Conservation (phyloP, 305 asterid species). For the Fraxinus greggii region DNA sequence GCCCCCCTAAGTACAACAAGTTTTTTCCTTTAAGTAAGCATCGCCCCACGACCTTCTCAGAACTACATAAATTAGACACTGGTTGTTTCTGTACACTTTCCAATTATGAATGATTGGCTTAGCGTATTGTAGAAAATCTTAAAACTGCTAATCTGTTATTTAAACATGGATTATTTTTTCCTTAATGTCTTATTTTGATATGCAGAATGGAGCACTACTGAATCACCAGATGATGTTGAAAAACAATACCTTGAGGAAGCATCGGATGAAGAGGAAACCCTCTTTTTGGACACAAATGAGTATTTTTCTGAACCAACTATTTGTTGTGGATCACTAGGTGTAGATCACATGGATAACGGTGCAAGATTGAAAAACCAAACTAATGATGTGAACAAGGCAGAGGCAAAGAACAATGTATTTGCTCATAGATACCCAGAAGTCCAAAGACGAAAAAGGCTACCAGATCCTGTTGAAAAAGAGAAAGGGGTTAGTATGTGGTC, state of each 20-base stretch:
- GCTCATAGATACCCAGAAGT: constrained; percentile 35
- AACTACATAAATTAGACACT: not conserved
- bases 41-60: not conserved
- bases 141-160: not conserved
- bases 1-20: too few relatives aligned
- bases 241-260: constrained; percentile 88
- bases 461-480: constrained; percentile 92
- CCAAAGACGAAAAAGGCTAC: constrained; percentile 73
- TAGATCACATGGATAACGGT: constrained; percentile 40
- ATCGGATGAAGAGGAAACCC: constrained; percentile 77
- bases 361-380: constrained; percentile 28
- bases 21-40: not conserved
- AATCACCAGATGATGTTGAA: constrained; percentile 88
- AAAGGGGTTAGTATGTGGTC: constrained; percentile 93
- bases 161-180: constrained; percentile 6
- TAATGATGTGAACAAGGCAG: constrained; percentile 22
- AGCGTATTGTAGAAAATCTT: not conserved
- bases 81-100: not conserved
- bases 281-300: constrained; percentile 69
- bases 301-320: constrained; percentile 47
- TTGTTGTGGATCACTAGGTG: constrained; percentile 35
- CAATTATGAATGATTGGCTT: not conserved
- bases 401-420: constrained; percentile 20
- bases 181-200: constrained; percentile 22
- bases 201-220: constrained; percentile 93